Evolutionary conservation across 2,329 filamentous ascomycete genomes (phyloP).

Genomic region (Apiospora phragmitis): DNA sequence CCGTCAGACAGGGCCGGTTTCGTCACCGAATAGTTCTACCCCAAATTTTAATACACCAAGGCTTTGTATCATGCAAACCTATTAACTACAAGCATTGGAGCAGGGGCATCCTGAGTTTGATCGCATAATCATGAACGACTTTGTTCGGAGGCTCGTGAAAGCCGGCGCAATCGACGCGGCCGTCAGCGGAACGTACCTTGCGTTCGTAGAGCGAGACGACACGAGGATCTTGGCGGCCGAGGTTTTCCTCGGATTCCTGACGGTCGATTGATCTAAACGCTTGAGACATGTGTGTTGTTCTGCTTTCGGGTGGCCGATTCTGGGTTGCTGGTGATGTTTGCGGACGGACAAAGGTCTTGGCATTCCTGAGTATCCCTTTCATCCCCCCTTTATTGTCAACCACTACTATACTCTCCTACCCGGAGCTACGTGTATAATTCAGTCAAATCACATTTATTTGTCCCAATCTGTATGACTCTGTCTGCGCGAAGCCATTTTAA

Average conservation of each 20-base stretch:
- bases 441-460: neutral
- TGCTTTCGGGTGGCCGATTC: neutral
- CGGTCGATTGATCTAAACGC: neutral
- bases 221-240: constrained; percentile 1
- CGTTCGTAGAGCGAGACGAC: constrained; percentile 4
- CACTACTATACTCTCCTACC: neutral
- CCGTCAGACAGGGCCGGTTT: neutral
- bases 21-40: neutral
- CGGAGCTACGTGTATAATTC: neutral
- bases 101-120: constrained; percentile 16
- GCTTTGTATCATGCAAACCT: neutral
- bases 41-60: neutral
- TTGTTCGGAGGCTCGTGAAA: constrained; percentile 7
- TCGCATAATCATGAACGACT: constrained; percentile 11
- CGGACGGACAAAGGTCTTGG: constrained; percentile 7
- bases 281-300: neutral
- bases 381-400: neutral
- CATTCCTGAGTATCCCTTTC: constrained; percentile 7
- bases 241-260: constrained; percentile 1
- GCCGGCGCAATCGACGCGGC: constrained; percentile 6
- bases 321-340: neutral
- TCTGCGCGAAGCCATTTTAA: neutral
- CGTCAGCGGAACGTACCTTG: neutral
- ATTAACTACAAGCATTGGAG: neutral
- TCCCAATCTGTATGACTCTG: neutral